Evolutionary conservation across 805 yeast species (phyloP).

Genomic region (Metschnikowia peoriensis): DNA sequence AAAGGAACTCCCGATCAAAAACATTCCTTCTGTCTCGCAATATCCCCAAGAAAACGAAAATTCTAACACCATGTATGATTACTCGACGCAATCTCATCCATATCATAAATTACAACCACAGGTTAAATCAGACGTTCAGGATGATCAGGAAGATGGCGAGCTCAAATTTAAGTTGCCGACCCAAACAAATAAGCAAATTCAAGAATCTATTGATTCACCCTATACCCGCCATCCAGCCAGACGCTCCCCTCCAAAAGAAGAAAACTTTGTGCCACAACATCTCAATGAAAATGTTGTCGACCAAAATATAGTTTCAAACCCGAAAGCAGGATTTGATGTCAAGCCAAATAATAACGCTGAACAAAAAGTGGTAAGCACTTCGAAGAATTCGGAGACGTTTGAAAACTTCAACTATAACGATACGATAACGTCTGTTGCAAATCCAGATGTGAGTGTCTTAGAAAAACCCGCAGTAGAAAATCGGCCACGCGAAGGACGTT

Average conservation of each 20-base stretch:
- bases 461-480: background rate
- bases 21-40: slow-evolving; percentile 4
- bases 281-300: slow-evolving; percentile 1
- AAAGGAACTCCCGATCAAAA: slow-evolving; percentile 4
- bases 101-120: slow-evolving; percentile 17
- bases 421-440: background rate
- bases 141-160: background rate
- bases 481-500: slow-evolving; percentile 9
- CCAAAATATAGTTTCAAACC: slow-evolving; percentile 23
- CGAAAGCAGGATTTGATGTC: slow-evolving; percentile 20
- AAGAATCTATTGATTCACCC: slow-evolving; percentile 14
- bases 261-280: background rate
- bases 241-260: slow-evolving; percentile 10
- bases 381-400: slow-evolving; percentile 9
- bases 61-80: slow-evolving; percentile 14
- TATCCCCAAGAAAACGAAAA: background rate
- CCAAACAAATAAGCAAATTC: slow-evolving; percentile 13
- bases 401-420: slow-evolving; percentile 30
- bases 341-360: background rate
- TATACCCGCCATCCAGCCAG: slow-evolving; percentile 11
- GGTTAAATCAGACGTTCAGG: slow-evolving; percentile 11
- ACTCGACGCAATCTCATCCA: slow-evolving; percentile 12
- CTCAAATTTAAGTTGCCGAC: slow-evolving; percentile 14
- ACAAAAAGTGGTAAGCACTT: slow-evolving; percentile 4
- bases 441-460: background rate